Evolutionary conservation across 2,329 filamentous ascomycete species (phyloP).

Genomic region (Aspergillus quadricinctus): DNA sequence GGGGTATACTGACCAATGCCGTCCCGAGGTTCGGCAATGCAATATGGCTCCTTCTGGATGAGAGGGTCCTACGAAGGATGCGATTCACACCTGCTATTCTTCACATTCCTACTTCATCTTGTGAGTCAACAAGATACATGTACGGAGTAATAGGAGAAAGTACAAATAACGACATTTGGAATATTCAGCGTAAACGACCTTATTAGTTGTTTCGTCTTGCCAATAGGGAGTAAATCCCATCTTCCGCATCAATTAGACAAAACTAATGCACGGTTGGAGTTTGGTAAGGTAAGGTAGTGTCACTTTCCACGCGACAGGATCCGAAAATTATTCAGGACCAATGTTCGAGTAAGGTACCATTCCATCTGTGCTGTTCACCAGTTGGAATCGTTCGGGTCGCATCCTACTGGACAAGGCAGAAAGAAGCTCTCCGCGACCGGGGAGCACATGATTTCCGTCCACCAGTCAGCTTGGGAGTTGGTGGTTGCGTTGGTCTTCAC

Average conservation of each 20-base stretch:
- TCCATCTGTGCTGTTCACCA: background rate
- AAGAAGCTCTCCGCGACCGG: background rate
- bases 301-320: background rate
- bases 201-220: no score
- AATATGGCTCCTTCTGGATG: background rate
- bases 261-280: background rate
- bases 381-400: background rate
- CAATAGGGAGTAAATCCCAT: no score
- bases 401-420: background rate
- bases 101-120: background rate
- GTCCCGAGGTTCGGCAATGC: background rate
- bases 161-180: background rate
- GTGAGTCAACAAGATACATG: background rate
- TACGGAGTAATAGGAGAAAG: no score
- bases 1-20: no score
- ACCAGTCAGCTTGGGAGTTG: background rate
- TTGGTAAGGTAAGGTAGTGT: background rate
- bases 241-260: background rate
- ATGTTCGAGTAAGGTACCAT: background rate
- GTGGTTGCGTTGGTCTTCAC: background rate
- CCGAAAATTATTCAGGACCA: background rate
- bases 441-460: background rate
- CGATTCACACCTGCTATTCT: background rate
- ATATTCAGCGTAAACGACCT: background rate
- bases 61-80: background rate